Evolutionary conservation across 495 filamentous ascomycete genomes (phyloP).

Genomic region (Hapsidospora chrysogenum): DNA sequence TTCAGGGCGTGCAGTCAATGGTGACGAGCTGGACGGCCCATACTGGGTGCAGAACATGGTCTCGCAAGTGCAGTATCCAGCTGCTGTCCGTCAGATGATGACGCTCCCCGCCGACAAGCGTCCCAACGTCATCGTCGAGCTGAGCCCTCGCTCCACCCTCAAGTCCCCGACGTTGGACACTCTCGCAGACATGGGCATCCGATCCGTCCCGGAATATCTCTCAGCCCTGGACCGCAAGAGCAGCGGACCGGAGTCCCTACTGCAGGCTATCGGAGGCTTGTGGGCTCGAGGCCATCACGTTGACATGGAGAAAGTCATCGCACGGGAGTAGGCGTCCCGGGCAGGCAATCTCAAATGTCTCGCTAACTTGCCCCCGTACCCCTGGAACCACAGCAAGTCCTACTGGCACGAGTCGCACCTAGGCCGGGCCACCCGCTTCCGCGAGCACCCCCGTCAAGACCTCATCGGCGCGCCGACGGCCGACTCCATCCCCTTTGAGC

Average conservation of each 20-base stretch:
- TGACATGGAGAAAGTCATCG: slow-evolving; percentile 18
- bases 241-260: neutral
- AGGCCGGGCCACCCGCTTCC: slow-evolving; percentile 22
- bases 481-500: slow-evolving; percentile 8
- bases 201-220: neutral
- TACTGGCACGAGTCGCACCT: slow-evolving; percentile 25
- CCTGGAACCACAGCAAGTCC: slow-evolving; percentile 25
- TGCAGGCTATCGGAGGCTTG: slow-evolving; percentile 6
- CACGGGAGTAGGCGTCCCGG: slow-evolving; percentile 1
- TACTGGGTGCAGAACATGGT: slow-evolving; percentile 26
- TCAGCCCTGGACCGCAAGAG: neutral
- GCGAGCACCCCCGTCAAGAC: slow-evolving; percentile 21
- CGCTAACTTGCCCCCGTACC: slow-evolving; percentile 17
- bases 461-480: slow-evolving; percentile 16
- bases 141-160: slow-evolving; percentile 32
- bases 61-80: slow-evolving; percentile 20
- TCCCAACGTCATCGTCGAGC: slow-evolving; percentile 24
- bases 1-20: slow-evolving; percentile 8
- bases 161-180: slow-evolving; percentile 27
- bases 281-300: slow-evolving; percentile 20
- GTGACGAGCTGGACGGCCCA: slow-evolving; percentile 2
- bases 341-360: slow-evolving; percentile 9
- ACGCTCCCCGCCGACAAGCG: slow-evolving; percentile 1
- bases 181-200: slow-evolving; percentile 3
- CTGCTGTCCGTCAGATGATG: slow-evolving; percentile 9